These are phyloP conservation scores for Phytophthora ramorum DNA, from an alignment of 352 stramenopile genomes.

Conservation along the genomic window DNA sequence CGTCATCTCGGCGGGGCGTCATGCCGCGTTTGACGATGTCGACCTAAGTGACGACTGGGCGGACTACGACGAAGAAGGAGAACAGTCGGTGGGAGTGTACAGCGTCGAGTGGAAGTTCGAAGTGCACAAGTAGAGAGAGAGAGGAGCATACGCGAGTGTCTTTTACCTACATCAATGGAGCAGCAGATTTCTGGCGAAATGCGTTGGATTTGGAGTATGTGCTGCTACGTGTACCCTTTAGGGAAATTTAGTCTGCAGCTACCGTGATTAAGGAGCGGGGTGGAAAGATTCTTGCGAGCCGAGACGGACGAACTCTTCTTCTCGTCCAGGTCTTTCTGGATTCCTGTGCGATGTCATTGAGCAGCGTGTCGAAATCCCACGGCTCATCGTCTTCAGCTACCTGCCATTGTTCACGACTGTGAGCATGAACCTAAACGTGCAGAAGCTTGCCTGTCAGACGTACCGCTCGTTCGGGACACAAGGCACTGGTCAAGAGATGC, in stretches of 20 bases:
- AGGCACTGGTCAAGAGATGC: slow-evolving; percentile 64
- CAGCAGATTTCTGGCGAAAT: neutral
- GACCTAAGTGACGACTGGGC: slow-evolving; percentile 87
- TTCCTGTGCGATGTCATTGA: slow-evolving; percentile 86
- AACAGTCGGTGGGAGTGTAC: slow-evolving; percentile 82
- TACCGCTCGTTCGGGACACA: slow-evolving; percentile 80
- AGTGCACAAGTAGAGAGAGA: slow-evolving; percentile 69
- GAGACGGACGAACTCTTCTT: slow-evolving; percentile 67
- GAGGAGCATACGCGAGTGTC: neutral
- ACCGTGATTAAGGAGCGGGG: slow-evolving; percentile 11
- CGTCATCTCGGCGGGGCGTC: slow-evolving; percentile 63
- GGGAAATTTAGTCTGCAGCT: neutral
- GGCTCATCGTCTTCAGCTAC: slow-evolving; percentile 69
- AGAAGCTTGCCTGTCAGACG: slow-evolving; percentile 5
- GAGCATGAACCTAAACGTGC: neutral
- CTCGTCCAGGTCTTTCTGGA: slow-evolving; percentile 81
- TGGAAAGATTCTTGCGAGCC: slow-evolving; percentile 34
- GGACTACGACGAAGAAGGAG: slow-evolving; percentile 86
- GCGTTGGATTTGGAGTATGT: neutral
- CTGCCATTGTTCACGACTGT: slow-evolving; percentile 24
- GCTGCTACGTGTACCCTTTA: neutral
- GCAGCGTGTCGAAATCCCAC: slow-evolving; percentile 79
- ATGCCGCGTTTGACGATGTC: slow-evolving; percentile 79
- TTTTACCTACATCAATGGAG: neutral
- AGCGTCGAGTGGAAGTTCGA: slow-evolving; percentile 83